These are phyloP conservation scores for Citrus glauca DNA, from an alignment of 345 rosid genomes.

Conservation along the genomic window DNA sequence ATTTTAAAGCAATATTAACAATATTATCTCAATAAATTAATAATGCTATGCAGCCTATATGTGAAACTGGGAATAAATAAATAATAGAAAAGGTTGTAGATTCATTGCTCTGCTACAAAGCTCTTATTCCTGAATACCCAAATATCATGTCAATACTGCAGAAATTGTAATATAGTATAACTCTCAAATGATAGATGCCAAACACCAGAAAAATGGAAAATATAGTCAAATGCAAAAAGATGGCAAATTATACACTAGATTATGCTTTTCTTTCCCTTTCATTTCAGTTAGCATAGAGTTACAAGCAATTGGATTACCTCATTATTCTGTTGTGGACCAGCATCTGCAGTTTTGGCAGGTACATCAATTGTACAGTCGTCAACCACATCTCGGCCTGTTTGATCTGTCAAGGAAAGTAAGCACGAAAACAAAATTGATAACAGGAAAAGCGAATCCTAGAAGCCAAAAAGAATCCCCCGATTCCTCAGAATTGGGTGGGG, in stretches of 20 bases:
- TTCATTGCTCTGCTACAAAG: not conserved
- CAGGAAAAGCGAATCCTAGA: not conserved
- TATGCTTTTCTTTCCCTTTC: not conserved
- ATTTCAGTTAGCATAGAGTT: not conserved
- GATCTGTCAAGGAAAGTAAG: not conserved
- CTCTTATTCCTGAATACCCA: not conserved
- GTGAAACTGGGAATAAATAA: not conserved
- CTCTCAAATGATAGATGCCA: not conserved
- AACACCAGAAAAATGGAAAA: not conserved
- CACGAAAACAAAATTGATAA: not conserved
- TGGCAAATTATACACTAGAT: not conserved
- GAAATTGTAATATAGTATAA: not conserved
- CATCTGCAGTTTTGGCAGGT: conserved; percentile 25
- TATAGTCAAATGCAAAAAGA: not conserved
- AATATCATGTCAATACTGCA: not conserved
- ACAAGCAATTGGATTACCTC: conserved; percentile 23
- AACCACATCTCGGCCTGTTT: conserved; percentile 19
- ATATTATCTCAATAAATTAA: not conserved
- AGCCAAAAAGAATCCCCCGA: not conserved
- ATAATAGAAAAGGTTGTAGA: not conserved
- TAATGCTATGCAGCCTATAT: not conserved
- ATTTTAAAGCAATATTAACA: not conserved
- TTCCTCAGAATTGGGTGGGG: not conserved
- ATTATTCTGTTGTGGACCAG: conserved; percentile 22
- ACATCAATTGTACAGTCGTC: conserved; percentile 31